Conservation (phyloP, 1,284 basidiomycete genomes). For the Dichomitus squalens region DNA sequence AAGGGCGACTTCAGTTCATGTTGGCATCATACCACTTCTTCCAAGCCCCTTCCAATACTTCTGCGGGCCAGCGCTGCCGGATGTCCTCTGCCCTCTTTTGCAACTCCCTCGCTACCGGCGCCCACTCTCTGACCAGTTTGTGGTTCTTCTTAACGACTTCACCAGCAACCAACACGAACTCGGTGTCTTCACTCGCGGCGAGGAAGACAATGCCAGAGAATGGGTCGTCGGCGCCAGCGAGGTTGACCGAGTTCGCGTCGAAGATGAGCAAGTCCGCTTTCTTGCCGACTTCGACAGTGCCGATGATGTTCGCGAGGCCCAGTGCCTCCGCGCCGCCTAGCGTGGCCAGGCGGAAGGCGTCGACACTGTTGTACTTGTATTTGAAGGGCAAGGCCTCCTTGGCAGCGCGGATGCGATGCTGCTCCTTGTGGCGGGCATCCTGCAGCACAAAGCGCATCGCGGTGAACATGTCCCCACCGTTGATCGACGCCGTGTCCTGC, state of each 20-base stretch:
- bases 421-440: too few relatives aligned
- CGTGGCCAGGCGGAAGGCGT: slow-evolving; percentile 32
- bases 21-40: slow-evolving; percentile 29
- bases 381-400: too few relatives aligned
- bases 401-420: too few relatives aligned
- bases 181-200: slow-evolving; percentile 36
- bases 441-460: too few relatives aligned
- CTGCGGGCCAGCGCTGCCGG: slow-evolving; percentile 45
- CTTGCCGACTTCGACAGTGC: too few relatives aligned
- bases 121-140: slow-evolving; percentile 33
- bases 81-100: slow-evolving; percentile 50
- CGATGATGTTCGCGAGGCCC: too few relatives aligned
- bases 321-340: slow-evolving; percentile 37
- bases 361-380: neutral
- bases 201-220: slow-evolving; percentile 35
- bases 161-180: slow-evolving; percentile 36
- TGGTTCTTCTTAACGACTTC: slow-evolving; percentile 35
- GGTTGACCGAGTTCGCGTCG: slow-evolving; percentile 34
- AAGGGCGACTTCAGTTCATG: too few relatives aligned
- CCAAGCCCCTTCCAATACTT: slow-evolving; percentile 30
- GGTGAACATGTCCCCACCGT: too few relatives aligned
- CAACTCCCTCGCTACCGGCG: slow-evolving; percentile 40
- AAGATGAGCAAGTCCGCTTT: too few relatives aligned
- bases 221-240: slow-evolving; percentile 32
- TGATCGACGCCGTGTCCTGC: too few relatives aligned